phyloP scores from a whole-genome alignment of 2,329 filamentous ascomycete genomes.

The Hymenoscyphus fructigenus region DNA sequence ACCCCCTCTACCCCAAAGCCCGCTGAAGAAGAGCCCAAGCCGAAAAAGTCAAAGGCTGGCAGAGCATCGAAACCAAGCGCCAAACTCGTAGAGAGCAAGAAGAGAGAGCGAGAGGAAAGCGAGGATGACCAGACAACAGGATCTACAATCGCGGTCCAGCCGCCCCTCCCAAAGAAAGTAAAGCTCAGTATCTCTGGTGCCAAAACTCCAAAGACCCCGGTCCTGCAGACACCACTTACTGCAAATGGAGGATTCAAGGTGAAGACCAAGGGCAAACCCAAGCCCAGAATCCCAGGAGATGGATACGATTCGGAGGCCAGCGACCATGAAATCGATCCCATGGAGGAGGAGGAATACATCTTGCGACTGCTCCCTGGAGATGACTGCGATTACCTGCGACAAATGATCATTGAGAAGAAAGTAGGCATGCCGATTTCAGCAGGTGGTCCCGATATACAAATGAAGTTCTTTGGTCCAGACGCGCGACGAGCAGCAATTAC shows the following conservation, averaged over 20 bases:
- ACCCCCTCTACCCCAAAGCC: slow-evolving; percentile 28
- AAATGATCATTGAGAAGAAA: slow-evolving; percentile 72
- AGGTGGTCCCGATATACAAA: slow-evolving; percentile 73
- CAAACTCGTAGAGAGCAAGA: slow-evolving; percentile 34
- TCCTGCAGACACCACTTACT: slow-evolving; percentile 21
- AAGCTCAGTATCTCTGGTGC: slow-evolving; percentile 41
- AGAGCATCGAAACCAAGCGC: slow-evolving; percentile 59
- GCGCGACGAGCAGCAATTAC: slow-evolving; percentile 60
- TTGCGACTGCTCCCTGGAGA: slow-evolving; percentile 84
- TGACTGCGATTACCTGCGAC: slow-evolving; percentile 79
- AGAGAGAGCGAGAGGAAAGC: slow-evolving; percentile 54
- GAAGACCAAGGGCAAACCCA: slow-evolving; percentile 66
- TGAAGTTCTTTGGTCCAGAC: slow-evolving; percentile 74
- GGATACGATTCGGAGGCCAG: slow-evolving; percentile 97
- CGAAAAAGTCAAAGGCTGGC: slow-evolving; percentile 58
- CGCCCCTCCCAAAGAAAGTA: slow-evolving; percentile 44
- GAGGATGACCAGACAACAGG: slow-evolving; percentile 45
- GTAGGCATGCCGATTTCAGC: slow-evolving; percentile 65
- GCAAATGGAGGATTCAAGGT: slow-evolving; percentile 46
- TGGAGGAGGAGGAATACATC: slow-evolving; percentile 86
- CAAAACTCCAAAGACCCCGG: slow-evolving; percentile 13
- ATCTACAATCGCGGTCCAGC: slow-evolving; percentile 30
- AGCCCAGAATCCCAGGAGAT: slow-evolving; percentile 72
- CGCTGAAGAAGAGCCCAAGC: slow-evolving; percentile 22
- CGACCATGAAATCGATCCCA: slow-evolving; percentile 82